Conservation (phyloP, 2,329 filamentous ascomycete genomes). For the Chalaropsis thielavioides region DNA sequence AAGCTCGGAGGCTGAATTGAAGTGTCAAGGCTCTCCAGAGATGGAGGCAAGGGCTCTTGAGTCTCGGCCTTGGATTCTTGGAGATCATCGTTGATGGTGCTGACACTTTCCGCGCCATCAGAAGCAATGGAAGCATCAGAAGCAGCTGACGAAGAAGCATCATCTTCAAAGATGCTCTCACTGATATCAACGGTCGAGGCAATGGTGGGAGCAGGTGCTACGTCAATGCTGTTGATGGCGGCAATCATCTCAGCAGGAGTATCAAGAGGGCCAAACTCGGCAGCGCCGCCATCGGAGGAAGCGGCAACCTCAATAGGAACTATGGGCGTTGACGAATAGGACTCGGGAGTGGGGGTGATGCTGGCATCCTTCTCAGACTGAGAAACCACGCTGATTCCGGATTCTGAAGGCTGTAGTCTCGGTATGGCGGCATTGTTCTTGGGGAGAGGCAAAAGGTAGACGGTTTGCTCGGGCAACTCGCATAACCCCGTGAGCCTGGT, state of each 20-base stretch:
- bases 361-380: neutral
- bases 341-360: neutral
- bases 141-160: neutral
- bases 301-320: slow-evolving; percentile 3
- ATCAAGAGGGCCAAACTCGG: slow-evolving; percentile 11
- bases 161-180: neutral
- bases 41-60: slow-evolving; percentile 25
- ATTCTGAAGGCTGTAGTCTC: slow-evolving; percentile 8
- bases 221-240: slow-evolving; percentile 15
- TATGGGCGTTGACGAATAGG: slow-evolving; percentile 20
- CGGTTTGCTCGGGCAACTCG: slow-evolving; percentile 47
- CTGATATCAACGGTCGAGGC: neutral
- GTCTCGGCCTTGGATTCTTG: slow-evolving; percentile 16
- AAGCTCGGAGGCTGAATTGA: slow-evolving; percentile 65
- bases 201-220: neutral
- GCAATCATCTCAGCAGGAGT: slow-evolving; percentile 17
- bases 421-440: slow-evolving; percentile 19
- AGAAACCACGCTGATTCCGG: slow-evolving; percentile 7
- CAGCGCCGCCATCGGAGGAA: neutral
- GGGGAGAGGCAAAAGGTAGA: slow-evolving; percentile 50
- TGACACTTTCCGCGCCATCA: slow-evolving; percentile 26
- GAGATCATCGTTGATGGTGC: slow-evolving; percentile 7
- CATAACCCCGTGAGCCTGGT: slow-evolving; percentile 56
- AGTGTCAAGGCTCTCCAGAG: slow-evolving; percentile 34
- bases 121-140: slow-evolving; percentile 35